Evolutionary conservation across 768 basidiomycete species (phyloP).

Genomic region (Pulveroboletus sp.): DNA sequence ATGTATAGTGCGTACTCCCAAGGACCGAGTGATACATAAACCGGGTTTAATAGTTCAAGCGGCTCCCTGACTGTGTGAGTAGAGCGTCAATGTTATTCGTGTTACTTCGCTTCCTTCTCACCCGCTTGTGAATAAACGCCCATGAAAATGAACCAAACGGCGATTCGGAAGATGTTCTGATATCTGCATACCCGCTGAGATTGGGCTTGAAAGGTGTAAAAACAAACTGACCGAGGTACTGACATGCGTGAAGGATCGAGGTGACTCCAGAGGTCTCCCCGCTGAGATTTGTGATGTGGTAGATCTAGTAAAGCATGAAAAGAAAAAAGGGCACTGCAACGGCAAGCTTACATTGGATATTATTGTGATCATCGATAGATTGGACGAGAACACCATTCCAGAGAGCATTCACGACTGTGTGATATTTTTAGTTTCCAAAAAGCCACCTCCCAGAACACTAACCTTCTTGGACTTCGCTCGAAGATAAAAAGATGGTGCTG

Average conservation of each 20-base stretch:
- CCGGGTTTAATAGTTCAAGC: conserved; percentile 60
- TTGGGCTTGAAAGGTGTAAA: not conserved
- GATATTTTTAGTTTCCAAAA: conserved; percentile 5
- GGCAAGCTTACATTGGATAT: conserved; percentile 64
- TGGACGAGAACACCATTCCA: conserved; percentile 86
- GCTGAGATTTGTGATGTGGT: conserved; percentile 53
- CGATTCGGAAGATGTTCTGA: conserved; percentile 78
- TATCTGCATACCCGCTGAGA: conserved; percentile 44
- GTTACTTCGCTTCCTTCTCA: conserved; percentile 26
- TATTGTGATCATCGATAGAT: conserved; percentile 63
- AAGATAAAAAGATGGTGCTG: conserved; percentile 81
- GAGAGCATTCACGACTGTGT: conserved; percentile 67
- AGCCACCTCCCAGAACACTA: conserved; percentile 8
- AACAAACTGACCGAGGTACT: conserved; percentile 58
- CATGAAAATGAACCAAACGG: conserved; percentile 76
- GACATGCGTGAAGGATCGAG: conserved; percentile 72
- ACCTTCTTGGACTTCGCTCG: conserved; percentile 82
- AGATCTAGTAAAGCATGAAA: conserved; percentile 47
- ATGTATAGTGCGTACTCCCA: conserved; percentile 82
- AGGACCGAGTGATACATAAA: conserved; percentile 52
- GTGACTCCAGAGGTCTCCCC: conserved; percentile 60
- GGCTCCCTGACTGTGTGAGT: conserved; percentile 62
- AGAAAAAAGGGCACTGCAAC: not conserved
- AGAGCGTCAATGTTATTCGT: not conserved
- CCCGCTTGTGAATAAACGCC: conserved; percentile 81